phyloP scores from a whole-genome alignment of 106 monocot genomes.

The Phalaenopsis equestris region DNA sequence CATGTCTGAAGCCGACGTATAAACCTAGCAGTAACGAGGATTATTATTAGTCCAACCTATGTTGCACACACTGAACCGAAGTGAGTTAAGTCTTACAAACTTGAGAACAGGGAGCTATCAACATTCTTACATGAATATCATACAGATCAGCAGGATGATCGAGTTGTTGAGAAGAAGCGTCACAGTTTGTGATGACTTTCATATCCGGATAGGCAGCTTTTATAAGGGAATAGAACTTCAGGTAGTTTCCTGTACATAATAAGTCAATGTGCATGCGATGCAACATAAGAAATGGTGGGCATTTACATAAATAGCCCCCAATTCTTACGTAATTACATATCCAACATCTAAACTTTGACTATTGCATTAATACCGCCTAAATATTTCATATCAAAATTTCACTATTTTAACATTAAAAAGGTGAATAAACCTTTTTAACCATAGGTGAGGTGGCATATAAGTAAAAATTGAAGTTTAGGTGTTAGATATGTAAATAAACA shows the following conservation, averaged over 20 bases:
- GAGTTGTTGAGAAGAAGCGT: conserved; percentile 56
- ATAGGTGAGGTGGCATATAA: too few relatives aligned
- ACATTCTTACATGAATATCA: conserved; percentile 72
- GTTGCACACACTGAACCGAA: background rate
- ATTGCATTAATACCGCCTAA: too few relatives aligned
- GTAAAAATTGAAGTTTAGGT: too few relatives aligned
- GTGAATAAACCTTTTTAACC: too few relatives aligned
- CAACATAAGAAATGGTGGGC: background rate
- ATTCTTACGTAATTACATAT: too few relatives aligned
- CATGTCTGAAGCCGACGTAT: conserved; percentile 59
- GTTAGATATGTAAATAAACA: too few relatives aligned
- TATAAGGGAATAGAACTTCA: conserved; percentile 72
- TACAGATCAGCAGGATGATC: conserved; percentile 73
- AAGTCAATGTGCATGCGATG: background rate
- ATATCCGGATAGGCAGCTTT: conserved; percentile 81
- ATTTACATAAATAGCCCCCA: too few relatives aligned
- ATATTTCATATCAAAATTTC: too few relatives aligned
- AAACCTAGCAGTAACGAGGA: conserved; percentile 35
- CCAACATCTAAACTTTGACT: too few relatives aligned
- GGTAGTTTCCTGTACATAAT: conserved; percentile 60
- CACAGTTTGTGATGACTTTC: conserved; percentile 79
- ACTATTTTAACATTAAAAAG: too few relatives aligned
- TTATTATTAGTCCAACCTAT: background rate
- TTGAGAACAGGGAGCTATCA: background rate
- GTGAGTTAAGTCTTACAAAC: background rate